Evolutionary conservation across 2,329 filamentous ascomycete genomes (phyloP), one percentile per base, ranked within the genome.

Genomic region (Clonostachys byssicola): DNA sequence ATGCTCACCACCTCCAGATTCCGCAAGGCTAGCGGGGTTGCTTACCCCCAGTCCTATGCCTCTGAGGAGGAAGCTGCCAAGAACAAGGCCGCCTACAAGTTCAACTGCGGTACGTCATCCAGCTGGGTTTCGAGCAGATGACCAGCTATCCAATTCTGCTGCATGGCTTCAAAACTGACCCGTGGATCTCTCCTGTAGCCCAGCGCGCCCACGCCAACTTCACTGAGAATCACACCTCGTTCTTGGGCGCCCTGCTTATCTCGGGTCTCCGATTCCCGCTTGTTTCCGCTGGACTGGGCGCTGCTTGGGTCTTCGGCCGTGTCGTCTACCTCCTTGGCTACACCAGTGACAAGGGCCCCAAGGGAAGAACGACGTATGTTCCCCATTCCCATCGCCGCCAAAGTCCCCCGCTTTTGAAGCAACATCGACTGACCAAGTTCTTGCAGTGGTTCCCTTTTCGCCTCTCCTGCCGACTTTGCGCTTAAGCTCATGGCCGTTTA

Each of bases 161-260:
- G 6, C n/a, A 17, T 42, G 40, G 23, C 14, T n/a, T 30, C 23
- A 30, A 30, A 30, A 10, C 23, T 30, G 9, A 30, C 23, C 8
- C 9, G 23, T 10, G 23, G 9, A 10, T 30, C 23, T 30, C 33
- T 44, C 43, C 18, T 33, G 35, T 47, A 77, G 74, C 78, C 45
- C 81, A 85, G 58, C 77, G 80, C 43, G 75, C 80, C 10, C 83
- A 87, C 60, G 65, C 70, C 55, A 85, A 86, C 71, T 86, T 74
- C 66, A 73, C 72, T 53, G 84, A 87, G 70, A 83, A 80, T 65
- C 68, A 79, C 35, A 66, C 74, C 9, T 68, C 78, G 5, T 71
- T 78, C 58, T 57, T 85, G 12, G 70, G 66, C 18, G 65, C 71
- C 20, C 65, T 85, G 12, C 61, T 83, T 50, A 71, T 86, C 54